Evolutionary conservation across 768 basidiomycete species (phyloP).

Genomic region (Mycena rebaudengoi): DNA sequence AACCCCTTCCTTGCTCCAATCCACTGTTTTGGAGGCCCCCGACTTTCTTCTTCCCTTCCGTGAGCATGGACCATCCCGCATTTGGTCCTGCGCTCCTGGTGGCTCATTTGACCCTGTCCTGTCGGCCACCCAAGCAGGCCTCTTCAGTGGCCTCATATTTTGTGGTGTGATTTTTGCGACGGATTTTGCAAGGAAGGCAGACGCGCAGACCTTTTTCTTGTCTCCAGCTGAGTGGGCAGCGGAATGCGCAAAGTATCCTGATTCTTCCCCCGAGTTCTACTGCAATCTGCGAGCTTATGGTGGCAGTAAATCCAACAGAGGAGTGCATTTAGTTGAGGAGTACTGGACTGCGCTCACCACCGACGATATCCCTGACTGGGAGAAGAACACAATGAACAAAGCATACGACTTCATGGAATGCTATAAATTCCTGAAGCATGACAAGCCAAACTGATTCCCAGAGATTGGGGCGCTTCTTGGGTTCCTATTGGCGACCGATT

Average conservation of each 20-base stretch:
- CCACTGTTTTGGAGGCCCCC: background rate
- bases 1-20: background rate
- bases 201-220: background rate
- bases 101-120: background rate
- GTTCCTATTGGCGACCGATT: too few relatives aligned
- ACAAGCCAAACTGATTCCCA: too few relatives aligned
- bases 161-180: background rate
- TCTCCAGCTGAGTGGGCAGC: background rate
- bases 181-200: background rate
- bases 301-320: background rate
- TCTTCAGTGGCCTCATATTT: background rate
- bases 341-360: background rate
- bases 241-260: background rate
- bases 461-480: too few relatives aligned
- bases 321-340: background rate
- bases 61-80: background rate
- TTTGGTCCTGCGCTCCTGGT: background rate
- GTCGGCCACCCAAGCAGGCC: background rate
- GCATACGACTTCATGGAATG: background rate
- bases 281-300: background rate
- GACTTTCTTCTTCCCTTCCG: constrained; percentile 4
- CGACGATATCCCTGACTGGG: background rate
- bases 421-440: background rate
- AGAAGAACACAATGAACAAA: background rate
- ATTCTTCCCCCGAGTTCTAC: background rate